These are phyloP conservation scores for Starmerella potacharoeniae DNA, from an alignment of 805 yeast genomes.

Conservation along the genomic window DNA sequence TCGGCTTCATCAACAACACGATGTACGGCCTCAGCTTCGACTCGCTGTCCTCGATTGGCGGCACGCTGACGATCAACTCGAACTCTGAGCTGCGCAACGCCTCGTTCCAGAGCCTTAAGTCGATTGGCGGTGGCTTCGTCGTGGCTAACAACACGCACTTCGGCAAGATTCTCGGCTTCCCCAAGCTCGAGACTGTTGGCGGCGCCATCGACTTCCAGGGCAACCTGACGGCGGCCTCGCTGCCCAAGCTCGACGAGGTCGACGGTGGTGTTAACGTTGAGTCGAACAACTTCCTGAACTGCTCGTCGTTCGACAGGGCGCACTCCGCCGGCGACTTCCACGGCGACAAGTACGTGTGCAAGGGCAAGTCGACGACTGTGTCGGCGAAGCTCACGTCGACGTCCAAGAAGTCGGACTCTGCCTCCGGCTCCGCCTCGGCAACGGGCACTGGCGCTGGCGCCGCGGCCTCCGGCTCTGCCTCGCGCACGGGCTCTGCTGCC, in stretches of 20 bases:
- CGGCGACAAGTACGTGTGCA: slow-evolving; percentile 65
- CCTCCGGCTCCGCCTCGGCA: slow-evolving; percentile 7
- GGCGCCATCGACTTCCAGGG: slow-evolving; percentile 84
- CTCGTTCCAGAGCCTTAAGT: slow-evolving; percentile 56
- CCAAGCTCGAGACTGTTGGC: slow-evolving; percentile 56
- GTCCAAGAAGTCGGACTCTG: slow-evolving; percentile 11
- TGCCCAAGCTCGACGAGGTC: slow-evolving; percentile 63
- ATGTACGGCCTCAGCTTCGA: slow-evolving; percentile 34
- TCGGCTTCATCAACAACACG: slow-evolving; percentile 67
- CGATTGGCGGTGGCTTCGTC: slow-evolving; percentile 87
- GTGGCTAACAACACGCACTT: slow-evolving; percentile 75
- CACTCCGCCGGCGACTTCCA: slow-evolving; percentile 71
- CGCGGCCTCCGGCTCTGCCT: slow-evolving; percentile 9
- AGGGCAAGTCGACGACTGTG: slow-evolving; percentile 27
- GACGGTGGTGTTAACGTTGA: slow-evolving; percentile 85
- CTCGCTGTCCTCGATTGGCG: slow-evolving; percentile 55
- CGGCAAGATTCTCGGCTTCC: slow-evolving; percentile 58
- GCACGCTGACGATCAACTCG: slow-evolving; percentile 61
- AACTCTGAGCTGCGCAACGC: slow-evolving; percentile 62
- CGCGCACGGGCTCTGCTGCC: slow-evolving; percentile 3
- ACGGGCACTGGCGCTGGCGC: slow-evolving; percentile 8
- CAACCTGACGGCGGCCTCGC: slow-evolving; percentile 65
- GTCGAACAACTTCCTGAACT: slow-evolving; percentile 56
- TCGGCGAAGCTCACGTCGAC: slow-evolving; percentile 19
- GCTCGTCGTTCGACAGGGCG: slow-evolving; percentile 60